Evolutionary conservation across 306 rosid genomes (phyloP).

Genomic region (Castanea crenata): DNA sequence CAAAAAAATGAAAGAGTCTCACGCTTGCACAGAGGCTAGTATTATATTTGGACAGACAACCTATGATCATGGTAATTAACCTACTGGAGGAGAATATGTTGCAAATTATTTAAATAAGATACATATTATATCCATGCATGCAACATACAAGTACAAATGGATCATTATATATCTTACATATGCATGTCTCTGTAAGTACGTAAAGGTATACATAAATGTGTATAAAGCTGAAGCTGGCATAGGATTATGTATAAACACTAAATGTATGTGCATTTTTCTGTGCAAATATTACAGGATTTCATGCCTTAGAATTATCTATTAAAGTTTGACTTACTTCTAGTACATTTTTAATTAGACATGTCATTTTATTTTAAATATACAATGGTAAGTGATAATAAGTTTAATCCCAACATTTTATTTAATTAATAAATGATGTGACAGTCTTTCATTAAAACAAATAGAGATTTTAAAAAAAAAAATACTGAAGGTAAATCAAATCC

Average conservation of each 20-base stretch:
- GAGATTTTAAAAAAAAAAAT: too few species aligned
- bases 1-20: too few species aligned
- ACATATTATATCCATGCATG: too few species aligned
- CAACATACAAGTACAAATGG: too few species aligned
- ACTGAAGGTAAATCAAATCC: fast-evolving
- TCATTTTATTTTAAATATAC: too few species aligned
- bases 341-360: not conserved
- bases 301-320: not conserved
- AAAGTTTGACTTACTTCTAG: too few species aligned
- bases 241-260: not conserved
- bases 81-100: slow-evolving; percentile 1
- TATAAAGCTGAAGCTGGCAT: not conserved
- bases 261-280: not conserved
- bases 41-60: too few species aligned
- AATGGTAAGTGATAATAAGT: fast-evolving
- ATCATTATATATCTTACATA: not conserved
- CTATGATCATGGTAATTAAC: not conserved
- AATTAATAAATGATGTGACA: too few species aligned
- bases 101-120: too few species aligned
- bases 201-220: too few species aligned
- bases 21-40: too few species aligned
- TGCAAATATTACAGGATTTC: not conserved
- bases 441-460: too few species aligned
- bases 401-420: fast-evolving
- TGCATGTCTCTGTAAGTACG: not conserved